A percentile compares a stretch with the other conserved stretches of the same genome.
Conservation (phyloP, 371 early-diverging fungal species). For the Apophysomyces sp. region DNA sequence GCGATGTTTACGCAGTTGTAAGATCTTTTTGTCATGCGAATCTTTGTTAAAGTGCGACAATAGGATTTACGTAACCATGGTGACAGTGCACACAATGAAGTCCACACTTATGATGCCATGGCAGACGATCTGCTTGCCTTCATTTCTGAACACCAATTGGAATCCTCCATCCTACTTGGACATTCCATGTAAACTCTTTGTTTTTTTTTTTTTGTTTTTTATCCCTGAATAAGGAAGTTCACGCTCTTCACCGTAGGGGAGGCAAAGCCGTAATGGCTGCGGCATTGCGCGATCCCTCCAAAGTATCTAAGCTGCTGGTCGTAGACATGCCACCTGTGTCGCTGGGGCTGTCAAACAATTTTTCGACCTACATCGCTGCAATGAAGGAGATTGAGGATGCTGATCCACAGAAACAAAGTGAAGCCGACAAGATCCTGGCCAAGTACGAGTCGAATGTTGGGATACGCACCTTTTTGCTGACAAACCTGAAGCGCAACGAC, state of each 20-base stretch:
- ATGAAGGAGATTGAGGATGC: slow-evolving; percentile 72
- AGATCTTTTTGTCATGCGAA: too few relatives aligned
- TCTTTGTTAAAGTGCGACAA: too few relatives aligned
- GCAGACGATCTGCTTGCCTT: slow-evolving; percentile 72
- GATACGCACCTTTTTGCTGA: slow-evolving; percentile 86
- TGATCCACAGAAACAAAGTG: slow-evolving; percentile 54
- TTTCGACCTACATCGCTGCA: slow-evolving; percentile 56
- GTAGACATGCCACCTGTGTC: slow-evolving; percentile 85
- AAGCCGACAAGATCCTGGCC: slow-evolving; percentile 76
- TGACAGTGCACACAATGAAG: slow-evolving; percentile 72
- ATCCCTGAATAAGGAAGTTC: neutral
- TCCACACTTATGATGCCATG: slow-evolving; percentile 81
- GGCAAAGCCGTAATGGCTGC: slow-evolving; percentile 89
- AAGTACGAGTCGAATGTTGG: slow-evolving; percentile 52
- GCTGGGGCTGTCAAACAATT: slow-evolving; percentile 51
- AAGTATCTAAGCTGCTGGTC: slow-evolving; percentile 71
- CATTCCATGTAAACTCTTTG: slow-evolving; percentile 76
- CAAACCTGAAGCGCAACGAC: slow-evolving; percentile 71
- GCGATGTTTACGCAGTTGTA: slow-evolving; percentile 67
- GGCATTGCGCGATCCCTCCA: slow-evolving; percentile 58
- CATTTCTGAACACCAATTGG: slow-evolving; percentile 55
- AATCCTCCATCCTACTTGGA: slow-evolving; percentile 69
- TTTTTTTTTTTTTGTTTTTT: slow-evolving; percentile 26
- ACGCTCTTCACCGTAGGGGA: slow-evolving; percentile 55
- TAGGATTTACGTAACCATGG: slow-evolving; percentile 95